Evolutionary conservation across 495 filamentous ascomycete genomes (phyloP).

Genomic region (Hypomontagnella submonticulosa): DNA sequence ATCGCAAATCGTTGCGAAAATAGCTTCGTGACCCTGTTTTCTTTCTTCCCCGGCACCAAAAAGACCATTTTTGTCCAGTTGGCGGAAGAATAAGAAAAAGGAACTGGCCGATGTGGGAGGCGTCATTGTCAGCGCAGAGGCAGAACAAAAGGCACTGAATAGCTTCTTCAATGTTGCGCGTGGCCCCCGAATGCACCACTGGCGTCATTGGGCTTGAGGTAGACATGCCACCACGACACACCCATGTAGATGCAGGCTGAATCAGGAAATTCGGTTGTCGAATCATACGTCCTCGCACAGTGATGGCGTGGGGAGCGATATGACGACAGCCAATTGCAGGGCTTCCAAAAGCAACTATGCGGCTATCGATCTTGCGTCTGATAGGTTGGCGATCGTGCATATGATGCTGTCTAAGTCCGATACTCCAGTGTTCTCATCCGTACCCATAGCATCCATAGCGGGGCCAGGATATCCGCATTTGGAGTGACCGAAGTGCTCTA

Average conservation of each 20-base stretch:
- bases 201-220: constrained; percentile 40
- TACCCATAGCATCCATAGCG: constrained; percentile 22
- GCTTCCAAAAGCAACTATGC: constrained; percentile 44
- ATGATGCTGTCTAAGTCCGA: constrained; percentile 43
- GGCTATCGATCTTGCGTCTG: constrained; percentile 45
- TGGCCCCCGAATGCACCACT: constrained; percentile 32
- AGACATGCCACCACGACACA: constrained; percentile 33
- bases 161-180: constrained; percentile 25
- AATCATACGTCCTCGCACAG: constrained; percentile 32
- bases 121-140: constrained; percentile 16
- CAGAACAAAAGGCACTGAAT: constrained; percentile 17
- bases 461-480: constrained; percentile 29
- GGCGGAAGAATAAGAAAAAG: not conserved
- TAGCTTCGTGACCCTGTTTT: constrained; percentile 4
- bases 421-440: constrained; percentile 31
- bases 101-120: constrained; percentile 4
- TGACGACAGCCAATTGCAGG: constrained; percentile 40
- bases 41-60: constrained; percentile 3
- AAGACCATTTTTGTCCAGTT: constrained; percentile 22
- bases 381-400: constrained; percentile 48
- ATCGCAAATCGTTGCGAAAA: constrained; percentile 14
- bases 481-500: constrained; percentile 10
- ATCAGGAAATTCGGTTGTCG: constrained; percentile 31
- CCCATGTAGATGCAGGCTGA: constrained; percentile 40
- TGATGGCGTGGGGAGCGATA: constrained; percentile 44